Percentiles rank a stretch among this genome's conserved stretches.
These are phyloP conservation scores for Penicillium antarcticum DNA, from an alignment of 495 filamentous ascomycete genomes.

Conservation along the genomic window DNA sequence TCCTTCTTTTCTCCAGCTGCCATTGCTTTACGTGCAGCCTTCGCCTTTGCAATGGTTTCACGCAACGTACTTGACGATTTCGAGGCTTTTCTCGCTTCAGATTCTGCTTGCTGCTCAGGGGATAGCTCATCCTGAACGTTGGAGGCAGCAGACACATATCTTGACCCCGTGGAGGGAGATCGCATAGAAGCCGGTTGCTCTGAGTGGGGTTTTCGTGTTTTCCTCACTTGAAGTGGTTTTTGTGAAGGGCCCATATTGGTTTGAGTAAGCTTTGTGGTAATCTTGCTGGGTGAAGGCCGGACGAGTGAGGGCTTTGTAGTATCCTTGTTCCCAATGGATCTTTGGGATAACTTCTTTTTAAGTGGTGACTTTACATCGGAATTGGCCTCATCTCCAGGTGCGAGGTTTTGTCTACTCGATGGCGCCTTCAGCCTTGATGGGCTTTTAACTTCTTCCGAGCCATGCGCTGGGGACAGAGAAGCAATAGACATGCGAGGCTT, in stretches of 20 bases:
- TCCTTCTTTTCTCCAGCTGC: conserved; percentile 31
- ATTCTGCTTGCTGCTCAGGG: conserved; percentile 27
- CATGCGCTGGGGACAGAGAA: conserved; percentile 10
- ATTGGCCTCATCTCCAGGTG: neutral
- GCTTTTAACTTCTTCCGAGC: conserved; percentile 19
- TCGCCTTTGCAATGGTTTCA: conserved; percentile 91
- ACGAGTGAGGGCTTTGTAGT: conserved; percentile 46
- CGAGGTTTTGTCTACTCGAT: conserved; percentile 20
- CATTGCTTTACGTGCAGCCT: conserved; percentile 71
- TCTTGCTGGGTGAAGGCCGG: conserved; percentile 52
- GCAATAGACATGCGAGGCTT: conserved; percentile 21
- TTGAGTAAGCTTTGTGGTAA: conserved; percentile 51
- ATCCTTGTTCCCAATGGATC: conserved; percentile 42
- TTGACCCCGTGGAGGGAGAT: conserved; percentile 31
- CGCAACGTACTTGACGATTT: conserved; percentile 80
- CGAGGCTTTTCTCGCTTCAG: conserved; percentile 40
- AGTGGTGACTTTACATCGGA: conserved; percentile 5
- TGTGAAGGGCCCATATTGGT: conserved; percentile 42
- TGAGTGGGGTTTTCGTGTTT: conserved; percentile 34
- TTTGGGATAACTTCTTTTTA: conserved; percentile 14
- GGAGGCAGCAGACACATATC: conserved; percentile 32
- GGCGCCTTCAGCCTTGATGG: conserved; percentile 27
- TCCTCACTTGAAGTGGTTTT: conserved; percentile 49
- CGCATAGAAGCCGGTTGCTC: conserved; percentile 24
- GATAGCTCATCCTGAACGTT: conserved; percentile 28